phyloP scores from a whole-genome alignment of 164 flowering plant genomes.

The Taxillus chinensis region DNA sequence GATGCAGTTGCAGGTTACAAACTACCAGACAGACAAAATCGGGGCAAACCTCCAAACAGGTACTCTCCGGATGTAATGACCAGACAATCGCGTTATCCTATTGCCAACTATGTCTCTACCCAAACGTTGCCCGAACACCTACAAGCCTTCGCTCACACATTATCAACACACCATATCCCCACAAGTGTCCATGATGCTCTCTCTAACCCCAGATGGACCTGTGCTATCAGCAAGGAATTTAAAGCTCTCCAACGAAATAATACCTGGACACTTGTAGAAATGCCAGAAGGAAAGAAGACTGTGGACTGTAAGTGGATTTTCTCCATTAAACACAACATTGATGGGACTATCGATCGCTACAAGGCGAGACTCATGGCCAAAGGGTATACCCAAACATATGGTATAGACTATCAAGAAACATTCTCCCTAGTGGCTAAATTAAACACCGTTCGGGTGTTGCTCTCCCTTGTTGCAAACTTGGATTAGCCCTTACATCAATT shows the following conservation, averaged over 20 bases:
- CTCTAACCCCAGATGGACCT: background rate
- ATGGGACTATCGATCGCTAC: too few species aligned
- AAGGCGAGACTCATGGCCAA: too few species aligned
- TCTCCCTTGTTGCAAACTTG: too few species aligned
- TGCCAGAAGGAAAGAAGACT: background rate
- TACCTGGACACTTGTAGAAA: background rate
- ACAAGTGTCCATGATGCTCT: background rate
- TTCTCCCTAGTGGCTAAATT: too few species aligned
- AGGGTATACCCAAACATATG: too few species aligned
- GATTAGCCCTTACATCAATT: too few species aligned
- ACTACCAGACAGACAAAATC: background rate
- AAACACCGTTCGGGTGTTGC: too few species aligned
- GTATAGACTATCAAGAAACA: too few species aligned
- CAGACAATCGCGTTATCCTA: background rate
- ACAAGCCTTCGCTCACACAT: background rate
- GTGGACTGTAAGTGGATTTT: background rate
- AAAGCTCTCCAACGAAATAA: background rate
- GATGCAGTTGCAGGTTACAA: too few species aligned
- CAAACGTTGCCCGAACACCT: background rate
- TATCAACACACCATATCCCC: background rate
- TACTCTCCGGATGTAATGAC: background rate
- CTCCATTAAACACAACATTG: too few species aligned
- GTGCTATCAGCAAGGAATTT: background rate
- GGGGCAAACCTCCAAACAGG: background rate
- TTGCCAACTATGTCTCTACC: conserved; percentile 3